Base-by-base conservation (phyloP, 352 stramenopile genomes). In the Aphanomyces stellatus region DNA sequence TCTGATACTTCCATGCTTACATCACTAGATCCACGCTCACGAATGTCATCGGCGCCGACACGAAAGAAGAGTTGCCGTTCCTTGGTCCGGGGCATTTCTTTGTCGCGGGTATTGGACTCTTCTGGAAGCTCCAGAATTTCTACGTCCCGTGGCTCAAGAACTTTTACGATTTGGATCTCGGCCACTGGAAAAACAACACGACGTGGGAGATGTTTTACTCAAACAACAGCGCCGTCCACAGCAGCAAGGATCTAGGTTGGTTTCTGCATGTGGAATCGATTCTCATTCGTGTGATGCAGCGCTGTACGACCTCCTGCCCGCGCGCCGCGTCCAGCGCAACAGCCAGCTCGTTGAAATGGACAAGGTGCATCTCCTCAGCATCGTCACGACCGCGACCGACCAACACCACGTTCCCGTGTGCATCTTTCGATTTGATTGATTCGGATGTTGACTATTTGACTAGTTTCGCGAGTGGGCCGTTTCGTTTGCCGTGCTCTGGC, bases 341-440 rank as follows among this genome's bases (percentile, higher is more conserved):
- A 74, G 72, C 31, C 64, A 74, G 42, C 71, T 90, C 13, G 27
- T 77, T 24, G 65, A 88, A 57, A 67, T 67, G 60, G 60, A 67
- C 11, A 72, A 77, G 66, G 51, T 85, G 25, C 77, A 81, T 49
- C 71, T 90, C 28, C 62, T 90, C 24, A 90, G 82, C 71, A 89
- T 91, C 57, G 76, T 80, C 19, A 91, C 83, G 27, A 90, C 76
- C 0, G 79, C 83, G 11, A 60, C 33, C 13, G 69, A 67, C 49
- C 72, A 88, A 53, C 56, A 80, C 4, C 78, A 78, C 0, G 61
- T 76, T 4, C 40, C 70, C 0, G 79, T 88, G 56, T 1, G 25
- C 28, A 33, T 35, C 37, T 46, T 46, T 46, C 7, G 30, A 13
- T 51, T 25, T 51, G 13, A 24, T 27, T 51, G 7, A 13, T 7